phyloP scores from a whole-genome alignment of 2,329 filamentous ascomycete genomes.

The Aureobasidium lini region DNA sequence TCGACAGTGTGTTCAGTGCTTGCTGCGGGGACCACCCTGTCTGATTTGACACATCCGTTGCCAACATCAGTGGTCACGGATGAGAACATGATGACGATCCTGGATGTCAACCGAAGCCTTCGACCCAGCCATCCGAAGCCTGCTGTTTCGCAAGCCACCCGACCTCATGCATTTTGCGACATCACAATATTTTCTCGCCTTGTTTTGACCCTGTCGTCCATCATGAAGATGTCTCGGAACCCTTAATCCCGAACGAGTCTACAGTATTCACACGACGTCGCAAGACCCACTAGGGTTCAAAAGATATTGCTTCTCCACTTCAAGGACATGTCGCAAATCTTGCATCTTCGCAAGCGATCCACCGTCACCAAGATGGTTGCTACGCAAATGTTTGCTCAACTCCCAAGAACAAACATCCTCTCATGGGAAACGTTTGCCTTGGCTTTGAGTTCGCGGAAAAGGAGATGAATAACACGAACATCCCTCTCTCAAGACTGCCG shows the following conservation, averaged over 20 bases:
- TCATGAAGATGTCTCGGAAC: not conserved
- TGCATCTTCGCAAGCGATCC: not conserved
- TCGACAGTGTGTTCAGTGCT: not conserved
- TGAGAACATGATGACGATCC: not conserved
- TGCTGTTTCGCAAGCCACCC: not conserved
- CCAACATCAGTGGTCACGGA: not conserved
- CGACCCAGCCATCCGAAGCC: not conserved
- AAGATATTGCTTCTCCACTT: not conserved
- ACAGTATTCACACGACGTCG: not conserved
- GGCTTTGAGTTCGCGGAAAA: conserved; percentile 6
- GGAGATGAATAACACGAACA: not conserved
- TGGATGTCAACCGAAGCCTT: not conserved
- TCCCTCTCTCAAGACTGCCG: not conserved
- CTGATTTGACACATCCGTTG: not conserved
- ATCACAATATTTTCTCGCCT: not conserved
- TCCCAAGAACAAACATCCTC: not conserved
- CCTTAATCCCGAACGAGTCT: no score
- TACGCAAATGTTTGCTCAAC: not conserved
- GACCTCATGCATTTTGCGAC: not conserved
- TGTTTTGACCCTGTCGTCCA: not conserved
- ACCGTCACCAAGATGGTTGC: not conserved
- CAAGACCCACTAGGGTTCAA: not conserved
- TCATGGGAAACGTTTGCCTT: not conserved
- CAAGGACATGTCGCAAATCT: not conserved
- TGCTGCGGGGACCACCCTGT: not conserved